Percentiles rank a stretch among this genome's conserved stretches.
These are phyloP conservation scores for Suhomyces prunicola DNA, from an alignment of 805 yeast species.

Conservation along the genomic window DNA sequence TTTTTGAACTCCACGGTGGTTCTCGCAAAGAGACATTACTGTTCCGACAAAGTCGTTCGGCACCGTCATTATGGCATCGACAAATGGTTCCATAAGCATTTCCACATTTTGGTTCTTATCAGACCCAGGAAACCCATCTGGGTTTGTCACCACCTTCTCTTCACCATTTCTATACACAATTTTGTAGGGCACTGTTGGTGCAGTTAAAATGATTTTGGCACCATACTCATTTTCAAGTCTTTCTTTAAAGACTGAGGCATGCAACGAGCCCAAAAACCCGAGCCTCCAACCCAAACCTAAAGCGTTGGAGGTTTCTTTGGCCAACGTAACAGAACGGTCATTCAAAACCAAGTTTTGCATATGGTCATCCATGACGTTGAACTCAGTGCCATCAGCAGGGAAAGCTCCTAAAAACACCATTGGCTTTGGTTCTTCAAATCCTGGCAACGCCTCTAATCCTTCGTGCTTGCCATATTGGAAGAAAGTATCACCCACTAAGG, in stretches of 20 bases:
- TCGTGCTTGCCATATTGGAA: constrained; percentile 54
- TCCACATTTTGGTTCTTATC: constrained; percentile 47
- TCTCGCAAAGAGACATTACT: constrained; percentile 83
- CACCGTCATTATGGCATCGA: constrained; percentile 83
- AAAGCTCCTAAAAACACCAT: constrained; percentile 99
- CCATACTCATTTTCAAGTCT: constrained; percentile 92
- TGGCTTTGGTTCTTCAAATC: constrained; percentile 95
- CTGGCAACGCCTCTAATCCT: constrained; percentile 76
- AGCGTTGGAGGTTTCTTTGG: constrained; percentile 89
- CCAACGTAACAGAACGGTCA: constrained; percentile 86
- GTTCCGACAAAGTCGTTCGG: constrained; percentile 87
- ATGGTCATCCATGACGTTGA: constrained; percentile 84
- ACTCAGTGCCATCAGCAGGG: constrained; percentile 92
- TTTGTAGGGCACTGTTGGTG: constrained; percentile 94
- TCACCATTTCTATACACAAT: constrained; percentile 64
- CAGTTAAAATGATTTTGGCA: constrained; percentile 84
- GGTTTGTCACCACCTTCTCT: constrained; percentile 72
- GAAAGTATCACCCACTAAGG: constrained; percentile 88
- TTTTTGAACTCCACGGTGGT: constrained; percentile 76
- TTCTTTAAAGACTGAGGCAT: constrained; percentile 92
- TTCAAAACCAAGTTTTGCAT: constrained; percentile 84
- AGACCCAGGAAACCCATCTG: constrained; percentile 85
- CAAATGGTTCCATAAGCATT: constrained; percentile 75
- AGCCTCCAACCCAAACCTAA: constrained; percentile 97
- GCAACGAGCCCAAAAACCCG: constrained; percentile 91